These are phyloP conservation scores for Phytophthora macrochlamydospora DNA, from an alignment of 352 stramenopile species.

Conservation along the genomic window DNA sequence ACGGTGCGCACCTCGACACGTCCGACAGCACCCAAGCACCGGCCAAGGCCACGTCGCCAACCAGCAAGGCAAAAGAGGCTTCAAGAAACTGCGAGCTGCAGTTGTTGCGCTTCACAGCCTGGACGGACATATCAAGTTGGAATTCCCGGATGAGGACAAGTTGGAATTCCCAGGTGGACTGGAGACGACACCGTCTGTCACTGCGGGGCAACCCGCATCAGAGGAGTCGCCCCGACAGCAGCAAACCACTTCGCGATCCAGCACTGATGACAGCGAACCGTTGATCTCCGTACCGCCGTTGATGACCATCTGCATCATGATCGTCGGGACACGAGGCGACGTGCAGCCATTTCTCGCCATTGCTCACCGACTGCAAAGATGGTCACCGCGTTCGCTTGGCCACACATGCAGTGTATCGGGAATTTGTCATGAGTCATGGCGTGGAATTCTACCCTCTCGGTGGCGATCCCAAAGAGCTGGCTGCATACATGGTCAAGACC, in stretches of 20 bases:
- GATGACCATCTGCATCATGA: constrained; percentile 85
- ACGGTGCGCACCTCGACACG: not conserved
- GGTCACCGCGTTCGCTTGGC: constrained; percentile 91
- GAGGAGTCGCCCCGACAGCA: not conserved
- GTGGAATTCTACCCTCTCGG: constrained; percentile 77
- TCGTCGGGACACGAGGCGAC: constrained; percentile 82
- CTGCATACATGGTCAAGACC: constrained; percentile 91
- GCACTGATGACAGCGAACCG: not conserved
- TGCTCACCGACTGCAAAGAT: constrained; percentile 73
- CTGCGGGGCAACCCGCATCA: not conserved
- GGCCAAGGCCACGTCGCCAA: not conserved
- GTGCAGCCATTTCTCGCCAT: constrained; percentile 83
- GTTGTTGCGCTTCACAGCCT: constrained; percentile 24
- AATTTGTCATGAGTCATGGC: constrained; percentile 67
- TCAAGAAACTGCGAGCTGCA: constrained; percentile 13
- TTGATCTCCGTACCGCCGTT: constrained; percentile 14
- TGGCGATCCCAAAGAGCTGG: constrained; percentile 66
- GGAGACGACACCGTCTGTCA: constrained; percentile 5
- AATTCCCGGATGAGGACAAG: constrained; percentile 30
- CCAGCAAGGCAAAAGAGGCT: not conserved
- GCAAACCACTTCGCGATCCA: not conserved
- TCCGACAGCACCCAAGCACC: not conserved
- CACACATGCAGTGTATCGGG: constrained; percentile 84
- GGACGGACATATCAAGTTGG: constrained; percentile 46
- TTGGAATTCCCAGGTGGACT: constrained; percentile 39